Percentiles rank a stretch among this genome's conserved stretches.
Evolutionary conservation across 2,329 filamentous ascomycete species (phyloP).

Genomic region (Acephala macrosclerotiorum): DNA sequence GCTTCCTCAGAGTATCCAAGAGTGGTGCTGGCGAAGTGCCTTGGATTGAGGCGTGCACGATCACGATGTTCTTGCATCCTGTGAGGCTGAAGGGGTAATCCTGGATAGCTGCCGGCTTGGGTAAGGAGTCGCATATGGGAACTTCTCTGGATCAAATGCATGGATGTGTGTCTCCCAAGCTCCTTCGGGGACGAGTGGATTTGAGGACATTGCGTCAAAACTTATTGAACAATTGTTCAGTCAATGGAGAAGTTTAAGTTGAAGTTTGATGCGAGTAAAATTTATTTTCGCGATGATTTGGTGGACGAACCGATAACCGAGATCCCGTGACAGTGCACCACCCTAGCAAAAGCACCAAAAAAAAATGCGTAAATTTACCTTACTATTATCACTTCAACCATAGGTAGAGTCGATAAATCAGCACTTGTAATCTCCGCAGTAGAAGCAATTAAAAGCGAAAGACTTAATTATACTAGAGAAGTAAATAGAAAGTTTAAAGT

Average conservation of each 20-base stretch:
- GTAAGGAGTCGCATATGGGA: background rate
- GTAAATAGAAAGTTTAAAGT: too few species aligned
- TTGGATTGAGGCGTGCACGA: conserved; percentile 5
- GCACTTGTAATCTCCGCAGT: too few species aligned
- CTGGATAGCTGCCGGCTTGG: conserved; percentile 1
- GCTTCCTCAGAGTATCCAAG: background rate
- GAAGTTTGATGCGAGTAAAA: background rate
- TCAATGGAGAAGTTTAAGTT: background rate
- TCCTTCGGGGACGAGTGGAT: conserved; percentile 7
- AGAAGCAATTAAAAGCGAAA: too few species aligned
- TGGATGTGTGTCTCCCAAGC: conserved; percentile 10
- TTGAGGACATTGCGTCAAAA: background rate
- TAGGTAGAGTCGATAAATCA: too few species aligned
- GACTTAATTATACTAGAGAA: too few species aligned
- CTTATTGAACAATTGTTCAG: background rate
- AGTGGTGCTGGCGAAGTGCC: conserved; percentile 8
- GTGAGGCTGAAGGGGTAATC: background rate
- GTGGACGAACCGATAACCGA: too few species aligned
- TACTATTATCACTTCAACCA: too few species aligned
- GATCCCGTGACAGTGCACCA: too few species aligned
- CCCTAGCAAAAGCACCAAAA: too few species aligned
- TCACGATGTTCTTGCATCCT: conserved; percentile 6
- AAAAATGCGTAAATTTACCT: too few species aligned
- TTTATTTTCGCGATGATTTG: background rate
- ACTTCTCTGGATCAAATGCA: conserved; percentile 8